phyloP scores from a whole-genome alignment of 306 rosid genomes.

The Prunus mongolica region DNA sequence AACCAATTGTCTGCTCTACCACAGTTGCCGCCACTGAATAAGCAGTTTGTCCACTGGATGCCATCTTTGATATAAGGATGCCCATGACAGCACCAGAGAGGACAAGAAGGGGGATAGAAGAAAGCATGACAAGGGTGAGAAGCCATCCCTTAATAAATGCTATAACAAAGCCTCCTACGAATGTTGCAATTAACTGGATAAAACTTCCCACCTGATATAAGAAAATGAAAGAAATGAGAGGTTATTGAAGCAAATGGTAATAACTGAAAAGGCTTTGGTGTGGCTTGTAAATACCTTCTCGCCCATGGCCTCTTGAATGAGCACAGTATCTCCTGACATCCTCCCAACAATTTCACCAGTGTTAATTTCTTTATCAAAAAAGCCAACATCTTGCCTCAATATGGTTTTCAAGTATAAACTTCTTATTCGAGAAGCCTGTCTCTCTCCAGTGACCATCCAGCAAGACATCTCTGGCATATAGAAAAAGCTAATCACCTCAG shows the following conservation, averaged over 20 bases:
- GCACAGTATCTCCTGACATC: constrained; percentile 85
- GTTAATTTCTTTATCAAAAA: constrained; percentile 65
- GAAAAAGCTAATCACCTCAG: constrained; percentile 9
- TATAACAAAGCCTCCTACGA: constrained; percentile 55
- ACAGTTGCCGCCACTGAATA: constrained; percentile 26
- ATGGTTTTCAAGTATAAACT: constrained; percentile 68
- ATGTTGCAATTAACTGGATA: constrained; percentile 59
- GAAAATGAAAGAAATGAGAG: neutral
- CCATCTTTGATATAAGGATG: constrained; percentile 34
- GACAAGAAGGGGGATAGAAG: constrained; percentile 56
- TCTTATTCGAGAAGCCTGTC: constrained; percentile 80
- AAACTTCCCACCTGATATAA: constrained; percentile 70
- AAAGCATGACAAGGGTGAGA: constrained; percentile 72
- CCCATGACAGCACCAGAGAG: constrained; percentile 50
- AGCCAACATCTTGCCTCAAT: constrained; percentile 73
- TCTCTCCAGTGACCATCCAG: constrained; percentile 88
- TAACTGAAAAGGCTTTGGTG: neutral
- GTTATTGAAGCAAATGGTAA: too few species aligned
- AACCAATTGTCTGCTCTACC: constrained; percentile 32
- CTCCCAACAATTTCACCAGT: constrained; percentile 70
- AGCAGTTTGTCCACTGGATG: constrained; percentile 56
- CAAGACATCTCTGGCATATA: constrained; percentile 62
- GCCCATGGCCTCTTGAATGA: constrained; percentile 87
- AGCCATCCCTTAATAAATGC: constrained; percentile 81
- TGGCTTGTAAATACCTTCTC: constrained; percentile 54